Base-by-base conservation (phyloP, 345 rosid species). In the Pseudoturritis turrita region DNA sequence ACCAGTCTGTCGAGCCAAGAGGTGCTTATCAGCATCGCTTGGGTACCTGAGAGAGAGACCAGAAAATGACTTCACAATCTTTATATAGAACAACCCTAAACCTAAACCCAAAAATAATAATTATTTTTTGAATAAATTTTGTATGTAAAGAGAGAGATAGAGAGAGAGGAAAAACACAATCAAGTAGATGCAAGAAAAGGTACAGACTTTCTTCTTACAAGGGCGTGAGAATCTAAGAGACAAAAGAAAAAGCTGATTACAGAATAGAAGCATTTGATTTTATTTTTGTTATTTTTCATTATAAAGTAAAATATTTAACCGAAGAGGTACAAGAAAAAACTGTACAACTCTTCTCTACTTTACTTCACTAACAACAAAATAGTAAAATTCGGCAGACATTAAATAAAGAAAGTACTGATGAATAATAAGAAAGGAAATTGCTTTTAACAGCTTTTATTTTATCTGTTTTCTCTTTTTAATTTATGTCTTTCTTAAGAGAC, bases 1-100 rank as follows among this genome's bases (percentile, higher is more conserved):
- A 71, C 96, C 99, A 81, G 99, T 91, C 92, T 95, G 99, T 68
- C 96, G 83, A 76, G 99, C 93, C 82, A 95, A 83, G 81, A 95
- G 90, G 75, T 91, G 99, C 82, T 95, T 95, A 91, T 95, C 99
- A 57, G 96, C 97, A 81, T 95, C 99, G 79, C 97, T 91, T 83
- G 99, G 99, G 70, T 95, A 95, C 97, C 99, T 95, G 99, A 88
- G 88, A 88, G 82, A 81, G 76, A 81, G 86, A 88, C 84, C 86
- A 88, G 89, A 88, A 86, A 88, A 83, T 77, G 97, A 87, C 92
- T 79, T 84, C 80, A 84, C 84, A 79, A 63, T 60, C 63, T 39
- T 76, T 71, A n/a, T n/a, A n/a, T n/a, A 60, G 70, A 56, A 50
- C 75, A n/a, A n/a, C n/a, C n/a, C n/a, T n/a, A n/a, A n/a, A n/a